These are phyloP conservation scores for Penicillium chermesinum DNA, from an alignment of 495 filamentous ascomycete genomes.

Conservation along the genomic window DNA sequence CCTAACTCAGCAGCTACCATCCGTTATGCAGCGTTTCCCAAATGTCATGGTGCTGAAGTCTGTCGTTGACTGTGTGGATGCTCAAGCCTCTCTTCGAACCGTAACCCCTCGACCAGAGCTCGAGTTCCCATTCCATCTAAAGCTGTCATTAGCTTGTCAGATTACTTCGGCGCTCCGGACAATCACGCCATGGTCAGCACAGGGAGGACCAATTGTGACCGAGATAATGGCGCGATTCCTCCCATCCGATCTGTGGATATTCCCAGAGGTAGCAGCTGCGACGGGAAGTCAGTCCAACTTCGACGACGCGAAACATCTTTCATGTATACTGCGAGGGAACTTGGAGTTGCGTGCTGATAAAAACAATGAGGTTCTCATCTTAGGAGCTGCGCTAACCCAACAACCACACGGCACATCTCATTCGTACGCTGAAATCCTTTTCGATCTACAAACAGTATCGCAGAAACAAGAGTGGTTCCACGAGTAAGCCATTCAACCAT, in stretches of 20 bases:
- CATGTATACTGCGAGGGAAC: conserved; percentile 19
- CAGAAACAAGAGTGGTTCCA: conserved; percentile 13
- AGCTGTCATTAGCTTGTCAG: conserved; percentile 18
- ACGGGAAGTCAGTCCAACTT: conserved; percentile 17
- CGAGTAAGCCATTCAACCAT: not conserved
- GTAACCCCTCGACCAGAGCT: conserved; percentile 13
- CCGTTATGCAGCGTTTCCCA: conserved; percentile 11
- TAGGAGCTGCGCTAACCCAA: conserved; percentile 10
- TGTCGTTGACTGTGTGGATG: conserved; percentile 10
- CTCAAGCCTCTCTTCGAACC: conserved; percentile 20
- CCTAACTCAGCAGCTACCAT: conserved; percentile 14
- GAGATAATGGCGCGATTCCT: conserved; percentile 13
- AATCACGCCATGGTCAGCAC: conserved; percentile 20
- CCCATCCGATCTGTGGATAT: conserved; percentile 17
- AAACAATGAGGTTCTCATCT: conserved; percentile 15
- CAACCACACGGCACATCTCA: not conserved
- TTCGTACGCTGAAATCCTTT: conserved; percentile 13
- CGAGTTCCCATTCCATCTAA: conserved; percentile 17
- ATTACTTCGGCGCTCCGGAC: conserved; percentile 20
- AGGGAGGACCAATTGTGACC: conserved; percentile 7
- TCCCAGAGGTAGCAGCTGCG: conserved; percentile 13
- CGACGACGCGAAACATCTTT: conserved; percentile 14
- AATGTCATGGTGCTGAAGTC: conserved; percentile 7
- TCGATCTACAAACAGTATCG: conserved; percentile 2
- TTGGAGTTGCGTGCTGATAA: conserved; percentile 7